Evolutionary conservation across 2,329 filamentous ascomycete genomes (phyloP).

Genomic region (Thermothelomyces thermophilus): DNA sequence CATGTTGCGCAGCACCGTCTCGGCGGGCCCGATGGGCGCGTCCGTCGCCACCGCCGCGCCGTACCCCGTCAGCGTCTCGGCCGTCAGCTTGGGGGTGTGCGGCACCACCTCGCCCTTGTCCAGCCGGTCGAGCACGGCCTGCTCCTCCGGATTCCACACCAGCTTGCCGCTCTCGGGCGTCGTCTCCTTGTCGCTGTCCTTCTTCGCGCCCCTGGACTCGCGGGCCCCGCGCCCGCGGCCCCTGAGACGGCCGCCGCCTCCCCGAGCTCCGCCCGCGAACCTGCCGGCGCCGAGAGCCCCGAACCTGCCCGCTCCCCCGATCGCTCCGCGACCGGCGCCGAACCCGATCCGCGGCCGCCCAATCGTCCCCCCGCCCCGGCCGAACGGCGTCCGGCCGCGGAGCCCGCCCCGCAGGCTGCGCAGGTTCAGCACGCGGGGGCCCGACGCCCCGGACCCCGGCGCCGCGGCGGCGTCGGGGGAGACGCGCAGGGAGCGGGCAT

Average conservation of each 20-base stretch:
- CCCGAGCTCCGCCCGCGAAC: background rate
- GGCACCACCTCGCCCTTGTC: conserved; percentile 28
- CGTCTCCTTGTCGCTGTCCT: background rate
- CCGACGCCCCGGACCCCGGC: background rate
- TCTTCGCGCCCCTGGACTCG: background rate
- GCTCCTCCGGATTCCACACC: conserved; percentile 19
- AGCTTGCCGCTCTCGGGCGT: conserved; percentile 10
- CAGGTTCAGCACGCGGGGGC: conserved; percentile 27
- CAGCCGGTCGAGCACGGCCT: conserved; percentile 24
- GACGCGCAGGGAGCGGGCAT: conserved; percentile 14
- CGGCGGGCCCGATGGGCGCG: conserved; percentile 28
- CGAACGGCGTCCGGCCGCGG: background rate
- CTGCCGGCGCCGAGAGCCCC: background rate
- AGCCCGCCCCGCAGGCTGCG: conserved; percentile 22
- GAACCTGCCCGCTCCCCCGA: background rate
- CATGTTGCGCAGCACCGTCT: conserved; percentile 33
- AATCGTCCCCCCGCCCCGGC: background rate
- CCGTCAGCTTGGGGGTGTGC: conserved; percentile 32
- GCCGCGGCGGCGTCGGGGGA: background rate
- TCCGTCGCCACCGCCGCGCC: conserved; percentile 33
- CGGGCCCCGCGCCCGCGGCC: background rate
- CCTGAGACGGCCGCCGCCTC: too few species aligned
- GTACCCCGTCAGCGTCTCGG: conserved; percentile 32
- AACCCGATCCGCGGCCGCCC: conserved; percentile 1
- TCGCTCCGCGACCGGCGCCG: background rate